phyloP scores from a whole-genome alignment of 2,329 filamentous ascomycete genomes.

The Colletotrichum sp. region DNA sequence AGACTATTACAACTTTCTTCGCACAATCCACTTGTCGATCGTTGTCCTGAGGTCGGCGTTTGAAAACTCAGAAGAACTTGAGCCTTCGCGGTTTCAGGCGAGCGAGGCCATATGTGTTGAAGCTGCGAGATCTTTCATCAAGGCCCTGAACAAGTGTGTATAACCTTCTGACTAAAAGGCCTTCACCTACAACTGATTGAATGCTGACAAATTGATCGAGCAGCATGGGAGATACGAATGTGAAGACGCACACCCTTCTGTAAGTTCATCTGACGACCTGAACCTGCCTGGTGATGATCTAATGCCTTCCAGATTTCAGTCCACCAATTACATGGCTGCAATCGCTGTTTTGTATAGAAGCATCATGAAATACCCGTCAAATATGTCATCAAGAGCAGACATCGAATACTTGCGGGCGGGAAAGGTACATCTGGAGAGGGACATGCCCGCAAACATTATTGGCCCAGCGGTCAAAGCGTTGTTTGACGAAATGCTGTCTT shows the following conservation, averaged over 20 bases:
- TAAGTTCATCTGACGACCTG: background rate
- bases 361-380: background rate
- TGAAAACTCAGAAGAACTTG: background rate
- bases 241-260: background rate
- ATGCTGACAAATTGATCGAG: background rate
- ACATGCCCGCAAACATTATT: background rate
- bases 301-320: background rate
- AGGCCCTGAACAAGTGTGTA: background rate
- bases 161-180: rapidly evolving
- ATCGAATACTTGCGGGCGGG: background rate
- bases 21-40: background rate
- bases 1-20: background rate
- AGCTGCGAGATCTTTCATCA: background rate
- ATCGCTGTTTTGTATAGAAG: background rate
- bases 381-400: background rate
- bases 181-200: background rate
- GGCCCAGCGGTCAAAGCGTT: background rate
- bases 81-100: background rate
- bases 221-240: background rate
- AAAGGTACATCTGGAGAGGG: background rate
- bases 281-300: background rate
- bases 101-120: background rate
- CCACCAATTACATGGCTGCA: background rate
- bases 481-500: background rate
- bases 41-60: background rate